Evolutionary conservation across 2,329 filamentous ascomycete species (phyloP), one percentile per base, ranked within the genome.

Genomic region (Zymoseptoria tritici): DNA sequence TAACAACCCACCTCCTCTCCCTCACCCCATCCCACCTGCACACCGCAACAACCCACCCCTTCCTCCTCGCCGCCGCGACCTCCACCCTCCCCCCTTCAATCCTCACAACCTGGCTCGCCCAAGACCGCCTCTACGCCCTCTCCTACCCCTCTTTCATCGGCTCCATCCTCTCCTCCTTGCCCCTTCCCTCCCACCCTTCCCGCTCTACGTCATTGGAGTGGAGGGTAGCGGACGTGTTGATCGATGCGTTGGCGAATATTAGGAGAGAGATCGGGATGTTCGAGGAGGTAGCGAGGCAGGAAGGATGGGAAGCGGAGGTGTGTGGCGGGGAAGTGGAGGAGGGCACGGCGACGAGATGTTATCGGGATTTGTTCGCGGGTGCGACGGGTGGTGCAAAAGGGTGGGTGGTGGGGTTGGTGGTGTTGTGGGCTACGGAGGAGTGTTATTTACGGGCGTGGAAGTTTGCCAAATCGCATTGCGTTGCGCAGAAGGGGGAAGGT

Each of bases 401-500:
- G 1, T 69, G 88, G 67, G 73, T 91, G 1, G 86, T 91, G 66
- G 86, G 85, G 8, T 78, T 90, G 61, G 80, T 89, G 2, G 80
- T 89, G 16, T 80, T 91, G 49, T 92, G 87, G 85, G 86, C 83
- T 9, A 91, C 87, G 0, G 89, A 93, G 74, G 83, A 79, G 73
- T 79, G 76, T 68, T 80, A 80, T 63, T 72, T 79, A 31, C 71
- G 75, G 49, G 74, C 78, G 46, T 81, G 79, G 79, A 72, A 72
- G 60, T 78, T 78, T 60, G 77, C 21, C 21, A 22, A 22, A 22
- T 22, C 21, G 4, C 21, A 22, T 22, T 22, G 21, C 21, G 21
- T 22, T 22, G 22, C 22, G 22, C 3, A 24, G 22, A 6, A 24
- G 5, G 26, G 26, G 2, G 26, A 26, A 4, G 24, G 24, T 26